Percentiles rank a stretch among this genome's conserved stretches.
Conservation (phyloP, 352 stramenopile genomes). For the Phytophthora constricta region DNA sequence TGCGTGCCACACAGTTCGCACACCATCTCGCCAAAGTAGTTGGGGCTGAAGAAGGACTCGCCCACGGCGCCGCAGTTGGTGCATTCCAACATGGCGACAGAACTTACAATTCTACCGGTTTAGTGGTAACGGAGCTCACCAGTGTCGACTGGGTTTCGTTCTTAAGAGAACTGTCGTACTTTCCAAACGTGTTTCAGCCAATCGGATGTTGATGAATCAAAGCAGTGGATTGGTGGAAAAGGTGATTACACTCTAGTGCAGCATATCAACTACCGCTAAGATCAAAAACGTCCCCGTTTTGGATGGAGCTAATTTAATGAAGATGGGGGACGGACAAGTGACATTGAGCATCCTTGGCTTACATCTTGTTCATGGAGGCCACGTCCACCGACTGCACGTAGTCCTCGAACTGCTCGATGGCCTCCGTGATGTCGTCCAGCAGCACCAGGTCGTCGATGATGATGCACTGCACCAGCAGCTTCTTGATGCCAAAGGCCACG, state of each 20-base stretch:
- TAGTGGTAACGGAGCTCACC: not conserved
- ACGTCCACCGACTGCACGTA: constrained; percentile 88
- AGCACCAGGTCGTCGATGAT: constrained; percentile 86
- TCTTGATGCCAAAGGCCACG: constrained; percentile 89
- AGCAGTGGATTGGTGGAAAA: too few relatives aligned
- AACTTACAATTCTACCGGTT: too few relatives aligned
- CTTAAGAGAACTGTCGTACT: not conserved
- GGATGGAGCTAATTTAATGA: not conserved
- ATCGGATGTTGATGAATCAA: too few relatives aligned
- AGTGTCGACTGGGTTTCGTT: constrained; percentile 9
- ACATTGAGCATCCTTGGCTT: too few relatives aligned
- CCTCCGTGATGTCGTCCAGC: constrained; percentile 84
- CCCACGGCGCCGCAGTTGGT: constrained; percentile 76
- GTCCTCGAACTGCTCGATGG: constrained; percentile 84
- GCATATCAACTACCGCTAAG: too few relatives aligned
- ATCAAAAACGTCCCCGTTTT: too few relatives aligned
- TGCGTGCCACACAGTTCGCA: constrained; percentile 88
- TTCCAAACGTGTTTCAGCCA: not conserved
- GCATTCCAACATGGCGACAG: constrained; percentile 66
- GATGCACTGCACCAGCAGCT: constrained; percentile 83
- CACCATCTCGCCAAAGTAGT: constrained; percentile 87
- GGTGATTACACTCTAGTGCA: too few relatives aligned
- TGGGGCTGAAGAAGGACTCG: constrained; percentile 83
- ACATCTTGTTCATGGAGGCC: constrained; percentile 90
- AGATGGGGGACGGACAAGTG: too few relatives aligned